These are phyloP conservation scores for Tolypocladium tropicale DNA, from an alignment of 2,329 filamentous ascomycete genomes.

Conservation along the genomic window DNA sequence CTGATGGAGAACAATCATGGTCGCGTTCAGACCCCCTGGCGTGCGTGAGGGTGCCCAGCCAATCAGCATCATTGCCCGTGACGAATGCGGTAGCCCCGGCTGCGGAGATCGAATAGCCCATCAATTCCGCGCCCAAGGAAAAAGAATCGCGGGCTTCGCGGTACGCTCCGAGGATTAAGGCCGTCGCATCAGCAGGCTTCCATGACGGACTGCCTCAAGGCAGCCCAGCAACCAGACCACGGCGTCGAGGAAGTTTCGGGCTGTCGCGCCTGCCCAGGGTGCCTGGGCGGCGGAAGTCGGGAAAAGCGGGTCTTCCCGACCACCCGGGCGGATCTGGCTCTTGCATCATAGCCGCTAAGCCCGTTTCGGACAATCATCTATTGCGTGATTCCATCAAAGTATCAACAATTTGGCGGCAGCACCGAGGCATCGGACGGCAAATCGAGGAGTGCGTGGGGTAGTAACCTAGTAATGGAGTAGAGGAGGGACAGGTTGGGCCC, in stretches of 20 bases:
- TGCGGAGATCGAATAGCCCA: neutral
- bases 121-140: too few relatives aligned
- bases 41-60: neutral
- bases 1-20: neutral
- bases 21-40: neutral
- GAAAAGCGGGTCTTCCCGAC: constrained; percentile 7
- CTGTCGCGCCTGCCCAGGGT: neutral
- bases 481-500: constrained; percentile 5
- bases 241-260: neutral
- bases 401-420: constrained; percentile 22
- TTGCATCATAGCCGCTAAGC: constrained; percentile 20
- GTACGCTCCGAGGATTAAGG: too few relatives aligned
- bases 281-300: constrained; percentile 24
- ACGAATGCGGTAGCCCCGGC: neutral
- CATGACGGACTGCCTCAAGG: neutral
- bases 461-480: too few relatives aligned
- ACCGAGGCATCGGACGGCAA: neutral
- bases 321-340: constrained; percentile 4
- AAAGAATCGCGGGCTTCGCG: too few relatives aligned
- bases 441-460: neutral
- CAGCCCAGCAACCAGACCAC: too few relatives aligned
- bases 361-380: constrained; percentile 19
- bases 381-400: constrained; percentile 28
- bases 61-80: neutral
- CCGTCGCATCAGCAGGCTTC: neutral